phyloP scores from a whole-genome alignment of 176 grass and related monocot genomes.

The Lolium perenne region DNA sequence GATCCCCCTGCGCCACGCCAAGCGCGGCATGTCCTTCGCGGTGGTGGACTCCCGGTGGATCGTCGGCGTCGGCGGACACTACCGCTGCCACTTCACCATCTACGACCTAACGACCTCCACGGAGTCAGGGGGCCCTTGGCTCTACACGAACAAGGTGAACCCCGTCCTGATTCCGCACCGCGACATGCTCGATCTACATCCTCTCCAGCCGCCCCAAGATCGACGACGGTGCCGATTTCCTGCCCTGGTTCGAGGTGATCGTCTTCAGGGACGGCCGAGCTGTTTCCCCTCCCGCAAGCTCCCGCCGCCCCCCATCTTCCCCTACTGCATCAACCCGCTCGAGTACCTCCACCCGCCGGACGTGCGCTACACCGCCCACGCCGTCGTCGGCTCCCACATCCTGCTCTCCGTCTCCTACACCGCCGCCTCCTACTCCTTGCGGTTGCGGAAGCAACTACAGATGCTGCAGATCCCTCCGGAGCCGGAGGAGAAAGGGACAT shows the following conservation, averaged over 20 bases:
- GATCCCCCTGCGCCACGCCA: no score
- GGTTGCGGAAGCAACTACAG: no score
- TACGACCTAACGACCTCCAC: no score
- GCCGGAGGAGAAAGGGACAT: neutral
- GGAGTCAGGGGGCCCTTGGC: neutral
- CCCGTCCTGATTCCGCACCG: neutral
- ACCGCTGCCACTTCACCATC: no score
- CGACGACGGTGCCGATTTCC: no score
- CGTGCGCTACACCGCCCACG: neutral
- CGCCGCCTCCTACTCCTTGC: no score
- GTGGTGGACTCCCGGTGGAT: no score
- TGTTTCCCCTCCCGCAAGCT: neutral
- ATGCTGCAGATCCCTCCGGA: neutral
- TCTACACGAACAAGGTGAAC: neutral
- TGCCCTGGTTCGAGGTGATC: neutral
- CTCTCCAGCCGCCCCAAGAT: neutral
- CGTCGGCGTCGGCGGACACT: no score
- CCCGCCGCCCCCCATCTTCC: neutral
- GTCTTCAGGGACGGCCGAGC: neutral
- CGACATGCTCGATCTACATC: neutral
- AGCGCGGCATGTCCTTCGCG: no score
- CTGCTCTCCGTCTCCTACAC: neutral
- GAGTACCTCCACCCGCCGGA: neutral
- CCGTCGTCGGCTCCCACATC: neutral
- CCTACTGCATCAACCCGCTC: neutral